Percentiles rank a stretch among this genome's conserved stretches.
Conservation (phyloP, 2,329 filamentous ascomycete genomes). For the Hymenotorrendiella dingleyae region DNA sequence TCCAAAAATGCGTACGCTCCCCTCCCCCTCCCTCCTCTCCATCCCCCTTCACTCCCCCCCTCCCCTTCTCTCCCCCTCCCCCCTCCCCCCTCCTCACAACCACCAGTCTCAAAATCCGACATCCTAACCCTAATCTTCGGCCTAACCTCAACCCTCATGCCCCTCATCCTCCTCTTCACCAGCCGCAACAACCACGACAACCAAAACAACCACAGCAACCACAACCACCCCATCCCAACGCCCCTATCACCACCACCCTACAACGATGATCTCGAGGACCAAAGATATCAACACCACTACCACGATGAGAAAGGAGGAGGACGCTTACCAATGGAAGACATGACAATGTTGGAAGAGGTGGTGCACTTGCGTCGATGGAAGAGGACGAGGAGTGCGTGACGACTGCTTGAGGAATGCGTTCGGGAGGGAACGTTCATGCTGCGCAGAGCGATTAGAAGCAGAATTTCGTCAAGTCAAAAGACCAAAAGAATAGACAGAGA, state of each 20-base stretch:
- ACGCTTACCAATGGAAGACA: neutral
- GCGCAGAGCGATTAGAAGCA: no score
- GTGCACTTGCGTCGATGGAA: neutral
- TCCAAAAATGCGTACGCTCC: neutral
- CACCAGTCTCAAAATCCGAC: neutral
- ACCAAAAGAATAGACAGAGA: no score
- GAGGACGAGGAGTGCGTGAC: neutral
- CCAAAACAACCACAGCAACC: no score
- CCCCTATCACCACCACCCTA: no score
- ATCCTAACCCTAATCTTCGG: conserved; percentile 3
- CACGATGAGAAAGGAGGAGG: neutral
- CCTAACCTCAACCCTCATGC: conserved; percentile 1
- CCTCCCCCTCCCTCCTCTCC: neutral
- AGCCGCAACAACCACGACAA: no score
- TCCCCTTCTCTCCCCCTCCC: no score
- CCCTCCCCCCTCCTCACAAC: neutral
- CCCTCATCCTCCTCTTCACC: neutral
- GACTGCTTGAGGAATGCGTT: neutral
- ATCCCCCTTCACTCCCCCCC: no score
- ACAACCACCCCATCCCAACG: no score
- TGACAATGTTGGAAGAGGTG: neutral
- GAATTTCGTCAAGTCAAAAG: no score
- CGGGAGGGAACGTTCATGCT: neutral
- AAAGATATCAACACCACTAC: neutral
- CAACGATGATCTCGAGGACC: neutral